phyloP scores from a whole-genome alignment of 192 early-diverging fungal genomes.

The Thamnidium elegans region DNA sequence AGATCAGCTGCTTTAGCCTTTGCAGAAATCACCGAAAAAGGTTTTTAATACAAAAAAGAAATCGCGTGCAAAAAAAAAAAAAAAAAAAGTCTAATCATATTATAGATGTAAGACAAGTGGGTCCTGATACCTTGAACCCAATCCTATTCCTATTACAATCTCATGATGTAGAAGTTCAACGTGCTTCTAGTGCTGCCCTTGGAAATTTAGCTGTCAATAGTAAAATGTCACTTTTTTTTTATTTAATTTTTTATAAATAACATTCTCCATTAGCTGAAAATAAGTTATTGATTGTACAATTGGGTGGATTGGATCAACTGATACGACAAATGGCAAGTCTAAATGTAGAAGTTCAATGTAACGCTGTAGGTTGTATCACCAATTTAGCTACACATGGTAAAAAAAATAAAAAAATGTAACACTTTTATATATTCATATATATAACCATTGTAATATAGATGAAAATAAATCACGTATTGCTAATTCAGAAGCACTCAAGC shows the following conservation, averaged over 20 bases:
- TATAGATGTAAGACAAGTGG: constrained; percentile 68
- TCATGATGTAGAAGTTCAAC: constrained; percentile 80
- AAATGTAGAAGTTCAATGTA: constrained; percentile 89
- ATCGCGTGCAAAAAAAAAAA: constrained; percentile 59
- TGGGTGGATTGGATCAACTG: constrained; percentile 79
- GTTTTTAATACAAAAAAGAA: constrained; percentile 48
- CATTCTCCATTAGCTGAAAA: constrained; percentile 62
- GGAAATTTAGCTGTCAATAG: constrained; percentile 82
- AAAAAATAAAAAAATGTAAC: too few relatives aligned
- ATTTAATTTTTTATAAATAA: not conserved
- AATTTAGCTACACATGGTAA: constrained; percentile 86
- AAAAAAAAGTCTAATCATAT: not conserved
- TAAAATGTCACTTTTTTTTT: constrained; percentile 28
- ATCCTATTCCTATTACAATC: constrained; percentile 80
- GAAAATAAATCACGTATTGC: constrained; percentile 88
- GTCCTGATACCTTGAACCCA: constrained; percentile 73
- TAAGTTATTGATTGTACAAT: constrained; percentile 78
- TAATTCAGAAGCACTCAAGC: constrained; percentile 74
- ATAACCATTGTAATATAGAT: constrained; percentile 41
- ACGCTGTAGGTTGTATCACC: constrained; percentile 92
- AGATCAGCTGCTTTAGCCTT: constrained; percentile 87
- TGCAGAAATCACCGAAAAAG: constrained; percentile 84
- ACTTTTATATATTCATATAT: too few relatives aligned
- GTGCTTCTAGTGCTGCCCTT: constrained; percentile 80
- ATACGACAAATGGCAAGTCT: constrained; percentile 81